Conservation (phyloP, 2,329 filamentous ascomycete species). For the Fusarium fujikuroi region DNA sequence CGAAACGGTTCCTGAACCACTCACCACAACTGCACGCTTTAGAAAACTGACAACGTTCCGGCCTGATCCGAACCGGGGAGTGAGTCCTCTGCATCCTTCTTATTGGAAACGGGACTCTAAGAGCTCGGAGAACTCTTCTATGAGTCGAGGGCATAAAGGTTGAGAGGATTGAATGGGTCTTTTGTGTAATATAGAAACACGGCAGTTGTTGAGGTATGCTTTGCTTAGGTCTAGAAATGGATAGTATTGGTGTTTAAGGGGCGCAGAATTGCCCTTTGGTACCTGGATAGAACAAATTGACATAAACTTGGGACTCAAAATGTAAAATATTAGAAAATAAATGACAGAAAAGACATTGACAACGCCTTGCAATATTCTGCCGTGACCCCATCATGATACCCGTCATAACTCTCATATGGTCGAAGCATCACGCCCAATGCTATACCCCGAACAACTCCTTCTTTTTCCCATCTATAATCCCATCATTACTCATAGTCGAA, state of each 20-base stretch:
- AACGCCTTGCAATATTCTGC: not conserved
- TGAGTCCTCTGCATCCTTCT: not conserved
- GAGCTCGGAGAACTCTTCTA: not conserved
- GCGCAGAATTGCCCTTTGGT: not conserved
- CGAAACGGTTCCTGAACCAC: not conserved
- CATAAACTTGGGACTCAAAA: not conserved
- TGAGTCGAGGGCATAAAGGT: not conserved
- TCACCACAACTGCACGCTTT: not conserved
- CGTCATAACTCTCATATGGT: not conserved
- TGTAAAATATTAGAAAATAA: not conserved
- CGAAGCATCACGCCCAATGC: conserved; percentile 39
- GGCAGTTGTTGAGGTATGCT: not conserved
- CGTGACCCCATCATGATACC: not conserved
- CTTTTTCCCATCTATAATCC: not conserved
- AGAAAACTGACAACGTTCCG: not conserved
- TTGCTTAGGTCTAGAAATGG: not conserved
- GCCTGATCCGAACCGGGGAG: not conserved
- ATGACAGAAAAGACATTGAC: not conserved
- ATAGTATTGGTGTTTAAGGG: not conserved
- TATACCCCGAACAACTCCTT: conserved; percentile 34
- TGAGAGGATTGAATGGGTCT: not conserved
- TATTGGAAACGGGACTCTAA: conserved; percentile 3
- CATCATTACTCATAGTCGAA: conserved; percentile 22
- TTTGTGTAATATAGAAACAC: too few species aligned
- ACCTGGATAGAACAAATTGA: not conserved